phyloP scores from a whole-genome alignment of 495 filamentous ascomycete genomes.

The Aspergillus ostianus region DNA sequence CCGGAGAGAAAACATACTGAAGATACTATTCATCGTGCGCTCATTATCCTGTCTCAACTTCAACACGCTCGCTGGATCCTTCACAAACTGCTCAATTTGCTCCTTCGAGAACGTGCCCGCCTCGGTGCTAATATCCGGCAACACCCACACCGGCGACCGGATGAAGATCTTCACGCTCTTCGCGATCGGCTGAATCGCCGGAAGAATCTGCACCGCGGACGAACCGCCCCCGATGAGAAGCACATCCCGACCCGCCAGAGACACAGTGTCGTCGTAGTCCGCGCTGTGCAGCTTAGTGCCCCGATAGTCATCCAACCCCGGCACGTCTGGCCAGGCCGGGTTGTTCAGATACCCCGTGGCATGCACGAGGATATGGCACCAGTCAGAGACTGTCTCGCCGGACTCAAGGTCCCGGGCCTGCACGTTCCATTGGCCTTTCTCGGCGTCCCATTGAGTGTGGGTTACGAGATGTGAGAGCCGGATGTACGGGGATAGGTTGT shows the following conservation, averaged over 20 bases:
- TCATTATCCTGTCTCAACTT: no score
- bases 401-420: constrained; percentile 31
- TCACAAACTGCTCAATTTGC: constrained; percentile 34
- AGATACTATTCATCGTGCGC: no score
- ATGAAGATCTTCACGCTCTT: constrained; percentile 13
- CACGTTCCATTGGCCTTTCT: constrained; percentile 40
- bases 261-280: constrained; percentile 31
- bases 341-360: constrained; percentile 50
- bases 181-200: constrained; percentile 50
- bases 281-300: constrained; percentile 50
- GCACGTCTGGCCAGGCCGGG: constrained; percentile 47
- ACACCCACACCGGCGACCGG: constrained; percentile 15
- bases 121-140: constrained; percentile 8
- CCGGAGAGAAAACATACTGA: no score
- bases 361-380: constrained; percentile 50
- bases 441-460: constrained; percentile 31
- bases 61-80: constrained; percentile 18
- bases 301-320: constrained; percentile 42
- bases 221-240: constrained; percentile 47
- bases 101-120: constrained; percentile 29
- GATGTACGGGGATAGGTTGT: constrained; percentile 25
- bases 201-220: constrained; percentile 49
- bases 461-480: constrained; percentile 26
- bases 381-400: constrained; percentile 32
- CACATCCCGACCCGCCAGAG: constrained; percentile 40